Conservation (phyloP, 2,329 filamentous ascomycete species). For the Colletotrichum sp. region DNA sequence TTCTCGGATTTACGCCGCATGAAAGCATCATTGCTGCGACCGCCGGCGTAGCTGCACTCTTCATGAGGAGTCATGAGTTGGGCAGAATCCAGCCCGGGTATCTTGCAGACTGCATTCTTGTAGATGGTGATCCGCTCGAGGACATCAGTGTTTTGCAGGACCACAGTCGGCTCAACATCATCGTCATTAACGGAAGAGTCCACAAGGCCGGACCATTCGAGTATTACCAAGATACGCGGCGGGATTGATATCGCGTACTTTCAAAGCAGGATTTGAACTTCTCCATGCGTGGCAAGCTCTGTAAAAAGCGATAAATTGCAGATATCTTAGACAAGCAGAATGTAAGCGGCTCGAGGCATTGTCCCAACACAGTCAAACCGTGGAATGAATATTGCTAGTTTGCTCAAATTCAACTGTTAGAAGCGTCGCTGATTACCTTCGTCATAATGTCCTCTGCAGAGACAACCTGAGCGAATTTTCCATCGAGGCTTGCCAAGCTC, state of each 20-base stretch:
- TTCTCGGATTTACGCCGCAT: not conserved
- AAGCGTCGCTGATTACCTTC: not conserved
- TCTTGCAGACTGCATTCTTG: not conserved
- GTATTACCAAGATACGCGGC: not conserved
- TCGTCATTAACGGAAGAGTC: not conserved
- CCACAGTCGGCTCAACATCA: not conserved
- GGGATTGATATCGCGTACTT: not conserved
- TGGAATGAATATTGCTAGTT: not conserved
- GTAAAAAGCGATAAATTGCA: not conserved
- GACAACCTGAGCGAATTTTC: conserved; percentile 48
- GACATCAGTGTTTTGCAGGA: not conserved
- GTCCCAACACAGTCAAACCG: rapidly evolving
- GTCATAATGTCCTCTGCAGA: not conserved
- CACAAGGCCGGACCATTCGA: not conserved
- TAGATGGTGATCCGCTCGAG: not conserved
- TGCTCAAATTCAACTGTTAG: rapidly evolving
- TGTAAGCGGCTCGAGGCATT: not conserved
- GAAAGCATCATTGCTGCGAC: not conserved
- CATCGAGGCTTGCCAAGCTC: conserved; percentile 46
- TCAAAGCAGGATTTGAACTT: not conserved
- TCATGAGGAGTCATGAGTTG: not conserved
- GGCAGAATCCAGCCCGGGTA: not conserved
- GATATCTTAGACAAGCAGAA: not conserved
- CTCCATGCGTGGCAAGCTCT: not conserved
- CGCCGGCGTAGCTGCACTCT: not conserved